A percentile compares a stretch with the other conserved stretches of the same genome.
Evolutionary conservation across 257 asterid species (phyloP).

Genomic region (Echium plantagineum): DNA sequence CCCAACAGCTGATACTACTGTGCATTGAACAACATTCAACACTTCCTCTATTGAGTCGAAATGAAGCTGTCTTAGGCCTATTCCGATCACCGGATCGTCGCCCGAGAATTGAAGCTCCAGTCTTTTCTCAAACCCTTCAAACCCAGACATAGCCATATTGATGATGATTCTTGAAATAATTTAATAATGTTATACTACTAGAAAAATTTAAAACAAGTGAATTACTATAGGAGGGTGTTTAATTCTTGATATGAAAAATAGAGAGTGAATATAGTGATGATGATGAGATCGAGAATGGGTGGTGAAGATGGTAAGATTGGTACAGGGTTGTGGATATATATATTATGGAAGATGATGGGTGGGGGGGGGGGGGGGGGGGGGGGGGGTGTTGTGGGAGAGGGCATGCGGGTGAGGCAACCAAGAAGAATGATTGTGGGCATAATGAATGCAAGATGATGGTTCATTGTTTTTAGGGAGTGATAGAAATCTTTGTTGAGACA

Average conservation of each 20-base stretch:
- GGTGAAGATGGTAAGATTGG: conserved; percentile 35
- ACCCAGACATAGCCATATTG: conserved; percentile 81
- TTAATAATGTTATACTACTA: no score
- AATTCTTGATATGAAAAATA: background rate
- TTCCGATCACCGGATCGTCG: conserved; percentile 41
- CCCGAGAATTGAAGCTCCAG: conserved; percentile 76
- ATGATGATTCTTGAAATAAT: background rate
- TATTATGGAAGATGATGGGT: conserved; percentile 14
- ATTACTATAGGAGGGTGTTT: background rate
- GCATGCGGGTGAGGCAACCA: conserved; percentile 78
- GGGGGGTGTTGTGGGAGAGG: conserved; percentile 7
- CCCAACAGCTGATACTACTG: conserved; percentile 80
- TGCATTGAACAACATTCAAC: conserved; percentile 81
- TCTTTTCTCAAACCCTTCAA: conserved; percentile 92
- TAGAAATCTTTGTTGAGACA: conserved; percentile 36
- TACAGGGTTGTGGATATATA: conserved; percentile 53
- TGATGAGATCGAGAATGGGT: no score
- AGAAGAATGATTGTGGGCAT: conserved; percentile 69
- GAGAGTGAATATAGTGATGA: conserved; percentile 2
- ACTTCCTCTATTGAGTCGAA: conserved; percentile 51
- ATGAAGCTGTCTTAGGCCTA: conserved; percentile 57
- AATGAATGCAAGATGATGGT: conserved; percentile 84
- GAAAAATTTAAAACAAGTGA: no score
- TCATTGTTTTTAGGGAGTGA: conserved; percentile 13
- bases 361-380: conserved; percentile 5